These are phyloP conservation scores for Ophiostoma novo-ulmi DNA, from an alignment of 2,329 filamentous ascomycete species.

Conservation along the genomic window DNA sequence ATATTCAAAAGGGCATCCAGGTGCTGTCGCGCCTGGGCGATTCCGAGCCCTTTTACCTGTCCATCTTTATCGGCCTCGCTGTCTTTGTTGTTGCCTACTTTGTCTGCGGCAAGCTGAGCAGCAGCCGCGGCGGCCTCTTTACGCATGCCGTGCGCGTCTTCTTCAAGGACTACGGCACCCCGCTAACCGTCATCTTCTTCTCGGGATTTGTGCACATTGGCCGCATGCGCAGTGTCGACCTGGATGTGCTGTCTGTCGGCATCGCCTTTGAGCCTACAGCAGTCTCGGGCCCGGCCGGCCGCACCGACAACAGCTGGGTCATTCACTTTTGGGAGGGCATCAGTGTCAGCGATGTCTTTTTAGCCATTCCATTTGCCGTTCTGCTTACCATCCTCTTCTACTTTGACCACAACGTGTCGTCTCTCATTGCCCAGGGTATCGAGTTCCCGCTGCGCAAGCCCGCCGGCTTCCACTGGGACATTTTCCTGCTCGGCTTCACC, in stretches of 20 bases:
- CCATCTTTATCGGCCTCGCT: constrained; percentile 68
- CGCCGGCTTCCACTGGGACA: constrained; percentile 79
- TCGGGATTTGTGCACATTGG: constrained; percentile 85
- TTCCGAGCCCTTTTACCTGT: constrained; percentile 67
- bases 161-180: constrained; percentile 84
- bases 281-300: constrained; percentile 37
- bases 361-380: constrained; percentile 81
- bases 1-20: constrained; percentile 85
- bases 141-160: constrained; percentile 72
- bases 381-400: constrained; percentile 81
- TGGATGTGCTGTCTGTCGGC: constrained; percentile 69
- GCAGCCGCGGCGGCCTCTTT: constrained; percentile 64
- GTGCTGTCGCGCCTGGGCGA: constrained; percentile 71
- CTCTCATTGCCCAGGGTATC: constrained; percentile 75
- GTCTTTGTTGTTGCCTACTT: constrained; percentile 73
- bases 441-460: constrained; percentile 77
- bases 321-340: constrained; percentile 73
- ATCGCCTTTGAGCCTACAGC: constrained; percentile 73
- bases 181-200: constrained; percentile 78
- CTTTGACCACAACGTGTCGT: constrained; percentile 86
- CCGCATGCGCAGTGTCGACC: constrained; percentile 64
- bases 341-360: constrained; percentile 65
- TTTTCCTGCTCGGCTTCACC: constrained; percentile 74
- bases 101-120: constrained; percentile 65
- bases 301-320: constrained; percentile 58